Evolutionary conservation across 768 basidiomycete genomes (phyloP).

Genomic region (Hortiboletus campestris): DNA sequence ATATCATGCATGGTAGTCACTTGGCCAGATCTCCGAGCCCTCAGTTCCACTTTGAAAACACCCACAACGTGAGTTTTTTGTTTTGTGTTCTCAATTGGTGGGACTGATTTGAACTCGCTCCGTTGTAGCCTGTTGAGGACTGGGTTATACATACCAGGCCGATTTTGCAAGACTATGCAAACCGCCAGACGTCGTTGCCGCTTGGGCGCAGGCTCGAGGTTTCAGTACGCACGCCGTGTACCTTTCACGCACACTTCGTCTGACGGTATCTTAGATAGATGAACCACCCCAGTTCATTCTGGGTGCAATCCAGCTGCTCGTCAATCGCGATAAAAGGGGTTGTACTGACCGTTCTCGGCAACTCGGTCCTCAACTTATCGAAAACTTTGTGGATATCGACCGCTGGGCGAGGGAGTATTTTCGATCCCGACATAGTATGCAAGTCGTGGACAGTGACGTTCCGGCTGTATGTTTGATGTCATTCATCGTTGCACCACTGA

Average conservation of each 20-base stretch:
- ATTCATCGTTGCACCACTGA: not conserved
- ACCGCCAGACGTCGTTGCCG: conserved; percentile 26
- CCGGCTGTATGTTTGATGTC: conserved; percentile 16
- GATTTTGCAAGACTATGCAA: conserved; percentile 26
- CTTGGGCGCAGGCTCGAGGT: conserved; percentile 25
- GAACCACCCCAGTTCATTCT: conserved; percentile 25
- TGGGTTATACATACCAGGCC: conserved; percentile 26
- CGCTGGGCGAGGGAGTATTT: conserved; percentile 29
- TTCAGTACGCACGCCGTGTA: conserved; percentile 15
- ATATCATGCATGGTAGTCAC: not conserved
- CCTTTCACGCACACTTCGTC: not conserved
- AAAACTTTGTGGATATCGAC: conserved; percentile 30
- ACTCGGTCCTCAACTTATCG: conserved; percentile 31
- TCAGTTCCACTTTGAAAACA: not conserved
- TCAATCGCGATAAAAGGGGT: conserved; percentile 21
- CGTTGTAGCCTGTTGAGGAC: conserved; percentile 14
- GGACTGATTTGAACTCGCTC: not conserved
- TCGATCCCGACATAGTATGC: conserved; percentile 18
- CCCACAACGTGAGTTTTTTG: conserved; percentile 6
- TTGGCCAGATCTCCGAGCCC: not conserved
- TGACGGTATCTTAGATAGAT: conserved; percentile 20
- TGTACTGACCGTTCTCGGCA: conserved; percentile 14
- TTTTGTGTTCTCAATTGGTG: not conserved
- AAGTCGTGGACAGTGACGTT: conserved; percentile 16
- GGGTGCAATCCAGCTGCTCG: conserved; percentile 29